Conservation (phyloP, 371 early-diverging fungal species). For the Encephalitozoon hellem region DNA sequence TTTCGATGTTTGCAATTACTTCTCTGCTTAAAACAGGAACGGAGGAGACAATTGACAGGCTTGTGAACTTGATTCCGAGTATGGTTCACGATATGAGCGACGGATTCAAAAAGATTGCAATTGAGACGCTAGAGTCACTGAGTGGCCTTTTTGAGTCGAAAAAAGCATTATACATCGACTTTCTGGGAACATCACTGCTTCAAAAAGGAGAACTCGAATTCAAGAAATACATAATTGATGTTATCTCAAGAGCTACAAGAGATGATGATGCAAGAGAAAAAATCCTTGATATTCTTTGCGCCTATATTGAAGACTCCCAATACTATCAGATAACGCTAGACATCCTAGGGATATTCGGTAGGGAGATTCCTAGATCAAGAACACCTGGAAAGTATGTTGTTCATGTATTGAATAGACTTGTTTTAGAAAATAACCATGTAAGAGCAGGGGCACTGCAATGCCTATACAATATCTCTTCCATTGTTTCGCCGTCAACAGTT, state of each 20-base stretch:
- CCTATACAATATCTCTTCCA: conserved; percentile 23
- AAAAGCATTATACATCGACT: conserved; percentile 41
- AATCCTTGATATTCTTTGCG: conserved; percentile 39
- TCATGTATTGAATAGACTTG: conserved; percentile 58
- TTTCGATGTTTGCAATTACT: conserved; percentile 53
- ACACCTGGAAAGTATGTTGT: conserved; percentile 41
- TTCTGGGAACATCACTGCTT: conserved; percentile 40
- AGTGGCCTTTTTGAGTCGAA: conserved; percentile 32
- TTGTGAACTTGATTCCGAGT: conserved; percentile 49
- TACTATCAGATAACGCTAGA: conserved; percentile 54
- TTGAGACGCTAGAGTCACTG: conserved; percentile 54
- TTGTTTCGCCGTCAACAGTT: neutral
- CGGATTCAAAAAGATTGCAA: conserved; percentile 46
- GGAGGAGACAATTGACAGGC: conserved; percentile 49
- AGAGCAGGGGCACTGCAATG: conserved; percentile 42
- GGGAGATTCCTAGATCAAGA: conserved; percentile 25
- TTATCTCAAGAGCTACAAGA: conserved; percentile 29
- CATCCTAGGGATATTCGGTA: conserved; percentile 53
- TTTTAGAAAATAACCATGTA: conserved; percentile 57
- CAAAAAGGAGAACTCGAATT: conserved; percentile 43
- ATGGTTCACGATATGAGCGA: conserved; percentile 48
- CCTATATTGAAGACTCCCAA: conserved; percentile 59
- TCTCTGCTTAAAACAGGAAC: conserved; percentile 57
- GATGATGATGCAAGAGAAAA: conserved; percentile 20
- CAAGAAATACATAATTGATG: conserved; percentile 53